phyloP scores from a whole-genome alignment of 106 monocot species.

The Vanilla planifolia region DNA sequence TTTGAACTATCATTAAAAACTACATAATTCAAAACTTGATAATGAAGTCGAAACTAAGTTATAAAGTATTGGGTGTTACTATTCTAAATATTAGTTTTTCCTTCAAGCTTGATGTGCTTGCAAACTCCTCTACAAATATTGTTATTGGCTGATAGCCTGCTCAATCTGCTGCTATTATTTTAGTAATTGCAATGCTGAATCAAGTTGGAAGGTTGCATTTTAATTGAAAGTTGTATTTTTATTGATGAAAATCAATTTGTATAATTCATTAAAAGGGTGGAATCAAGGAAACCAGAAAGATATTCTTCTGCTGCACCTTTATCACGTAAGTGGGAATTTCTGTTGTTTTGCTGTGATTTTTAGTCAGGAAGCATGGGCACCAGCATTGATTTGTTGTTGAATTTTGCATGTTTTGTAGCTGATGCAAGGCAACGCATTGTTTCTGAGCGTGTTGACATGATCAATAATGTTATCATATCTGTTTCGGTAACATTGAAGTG shows the following conservation, averaged over 20 bases:
- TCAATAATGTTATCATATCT: conserved; percentile 81
- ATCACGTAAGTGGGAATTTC: conserved; percentile 51
- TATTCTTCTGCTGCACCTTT: conserved; percentile 98
- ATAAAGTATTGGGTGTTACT: no score
- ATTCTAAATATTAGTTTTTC: no score
- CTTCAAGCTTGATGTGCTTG: no score
- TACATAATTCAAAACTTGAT: no score
- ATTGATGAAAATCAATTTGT: neutral
- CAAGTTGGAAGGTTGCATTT: no score
- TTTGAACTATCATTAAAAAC: no score
- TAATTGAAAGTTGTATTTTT: neutral
- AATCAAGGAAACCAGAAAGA: conserved; percentile 93
- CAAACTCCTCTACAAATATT: no score
- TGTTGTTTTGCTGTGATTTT: conserved; percentile 5
- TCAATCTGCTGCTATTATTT: no score
- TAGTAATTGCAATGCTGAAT: no score
- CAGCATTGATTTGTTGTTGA: no score
- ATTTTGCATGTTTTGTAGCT: conserved; percentile 45
- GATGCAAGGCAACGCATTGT: conserved; percentile 95
- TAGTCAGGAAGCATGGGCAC: neutral
- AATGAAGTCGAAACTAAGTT: no score
- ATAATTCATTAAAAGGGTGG: conserved; percentile 56
- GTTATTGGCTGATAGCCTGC: no score
- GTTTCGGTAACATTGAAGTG: conserved; percentile 74
- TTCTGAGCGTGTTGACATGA: conserved; percentile 89